Evolutionary conservation across 345 rosid species (phyloP).

Genomic region (Eucalyptus cladocalyx): DNA sequence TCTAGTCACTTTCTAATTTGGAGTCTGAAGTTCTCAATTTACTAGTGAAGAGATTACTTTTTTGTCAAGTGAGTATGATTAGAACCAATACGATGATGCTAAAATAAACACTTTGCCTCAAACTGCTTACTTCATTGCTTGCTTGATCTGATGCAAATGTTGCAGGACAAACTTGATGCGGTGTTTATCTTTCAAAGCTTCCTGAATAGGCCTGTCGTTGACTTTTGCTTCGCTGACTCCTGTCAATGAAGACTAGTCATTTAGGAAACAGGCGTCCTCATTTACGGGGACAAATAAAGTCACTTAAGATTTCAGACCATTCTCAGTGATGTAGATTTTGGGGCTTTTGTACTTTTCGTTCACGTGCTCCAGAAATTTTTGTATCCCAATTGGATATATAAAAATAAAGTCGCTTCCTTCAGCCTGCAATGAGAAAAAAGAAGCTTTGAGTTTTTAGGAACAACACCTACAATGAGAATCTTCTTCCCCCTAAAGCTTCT

Average conservation of each 20-base stretch:
- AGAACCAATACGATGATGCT: neutral
- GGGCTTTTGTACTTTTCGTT: neutral
- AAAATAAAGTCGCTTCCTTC: neutral
- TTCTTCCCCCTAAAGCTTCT: neutral
- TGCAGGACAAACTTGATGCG: neutral
- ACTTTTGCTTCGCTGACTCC: neutral
- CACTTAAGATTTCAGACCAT: neutral
- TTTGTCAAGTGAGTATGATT: neutral
- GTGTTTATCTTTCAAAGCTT: neutral
- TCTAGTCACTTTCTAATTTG: neutral
- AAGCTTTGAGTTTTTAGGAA: neutral
- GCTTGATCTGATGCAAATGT: neutral
- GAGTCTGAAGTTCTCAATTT: neutral
- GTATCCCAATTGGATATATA: neutral
- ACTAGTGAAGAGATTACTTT: neutral
- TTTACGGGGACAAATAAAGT: neutral
- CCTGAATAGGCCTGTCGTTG: neutral
- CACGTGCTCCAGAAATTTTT: neutral
- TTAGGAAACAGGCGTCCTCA: neutral
- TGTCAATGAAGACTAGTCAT: neutral
- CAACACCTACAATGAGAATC: neutral
- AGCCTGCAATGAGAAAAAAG: neutral
- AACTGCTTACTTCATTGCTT: neutral
- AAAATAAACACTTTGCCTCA: neutral
- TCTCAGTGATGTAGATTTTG: slow-evolving; percentile 1